Evolutionary conservation across 441 rosid genomes (phyloP).

Genomic region (Pelargonium fulgidum): DNA sequence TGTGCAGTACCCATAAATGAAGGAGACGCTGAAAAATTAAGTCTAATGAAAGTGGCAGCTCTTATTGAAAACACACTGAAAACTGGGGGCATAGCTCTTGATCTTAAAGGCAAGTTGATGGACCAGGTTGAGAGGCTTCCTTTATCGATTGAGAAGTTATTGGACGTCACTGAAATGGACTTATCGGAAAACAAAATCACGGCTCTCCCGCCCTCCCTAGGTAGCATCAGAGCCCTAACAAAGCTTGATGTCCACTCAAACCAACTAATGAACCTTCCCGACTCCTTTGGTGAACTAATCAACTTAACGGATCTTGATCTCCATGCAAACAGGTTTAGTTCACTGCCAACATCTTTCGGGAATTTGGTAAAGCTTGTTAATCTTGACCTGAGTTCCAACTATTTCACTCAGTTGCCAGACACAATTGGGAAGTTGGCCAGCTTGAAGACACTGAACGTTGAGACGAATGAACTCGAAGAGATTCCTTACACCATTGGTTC

Average conservation of each 20-base stretch:
- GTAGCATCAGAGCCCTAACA: conserved; percentile 36
- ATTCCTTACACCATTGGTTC: conserved; percentile 55
- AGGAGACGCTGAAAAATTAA: conserved; percentile 37
- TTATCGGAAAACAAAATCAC: conserved; percentile 52
- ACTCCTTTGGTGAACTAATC: conserved; percentile 41
- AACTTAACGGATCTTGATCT: conserved; percentile 46
- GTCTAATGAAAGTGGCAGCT: conserved; percentile 49
- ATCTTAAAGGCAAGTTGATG: conserved; percentile 56
- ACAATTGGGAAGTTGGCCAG: conserved; percentile 36
- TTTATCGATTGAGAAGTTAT: conserved; percentile 48
- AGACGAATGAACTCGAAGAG: conserved; percentile 55
- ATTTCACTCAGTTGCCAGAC: conserved; percentile 40
- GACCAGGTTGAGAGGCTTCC: conserved; percentile 69
- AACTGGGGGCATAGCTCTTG: conserved; percentile 35
- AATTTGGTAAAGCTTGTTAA: conserved; percentile 35
- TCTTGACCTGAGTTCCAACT: conserved; percentile 51
- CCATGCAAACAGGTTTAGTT: conserved; percentile 46
- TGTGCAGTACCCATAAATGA: conserved; percentile 28
- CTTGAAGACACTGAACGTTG: conserved; percentile 39
- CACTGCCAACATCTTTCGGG: conserved; percentile 47
- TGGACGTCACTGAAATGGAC: conserved; percentile 37
- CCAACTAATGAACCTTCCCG: conserved; percentile 60
- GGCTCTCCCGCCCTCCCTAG: conserved; percentile 49
- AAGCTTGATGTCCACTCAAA: conserved; percentile 54
- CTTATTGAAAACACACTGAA: conserved; percentile 47